Evolutionary conservation across 129 eudicot species (phyloP), one percentile per base, ranked within the genome.

Genomic region (Saussurea involucrata): DNA sequence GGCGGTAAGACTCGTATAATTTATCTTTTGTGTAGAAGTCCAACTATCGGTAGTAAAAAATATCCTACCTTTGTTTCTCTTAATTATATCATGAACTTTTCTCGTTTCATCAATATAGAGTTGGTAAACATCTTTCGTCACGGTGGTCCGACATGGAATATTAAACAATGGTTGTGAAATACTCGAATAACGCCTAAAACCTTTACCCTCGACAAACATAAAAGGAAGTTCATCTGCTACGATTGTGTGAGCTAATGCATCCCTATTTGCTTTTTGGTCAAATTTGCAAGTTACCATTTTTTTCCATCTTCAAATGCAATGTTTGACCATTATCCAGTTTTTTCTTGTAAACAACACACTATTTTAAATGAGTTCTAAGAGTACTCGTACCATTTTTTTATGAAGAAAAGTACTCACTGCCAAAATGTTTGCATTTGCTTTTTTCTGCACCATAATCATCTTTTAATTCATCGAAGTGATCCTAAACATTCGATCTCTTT

Each of bases 1-100:
- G 13, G 63, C 33, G 1, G 80, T 81, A 9, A 68, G 42, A 33
- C 66, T n/a, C 37, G 68, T 77, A 22, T 68, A 77, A 20, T 33
- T 81, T 15, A 66, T 74, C 10, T 27, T 74, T 53, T 81, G 80
- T 4, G n/a, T 66, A 13, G 70, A 81, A 11, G 80, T 74, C 84
- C 84, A 81, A 7, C 69, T 66, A 18, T 81, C 75, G 1, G 29
- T 66, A 6, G 74, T 80, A 0, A 81, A 13, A 66, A 13, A 74
- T 13, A 73, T 34, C 21, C 69, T 44, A 60, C 65, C 28, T 18
- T 5, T 60, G 65, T 60, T 60, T 6, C 4, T 20, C 37, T 18
- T 60, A 20, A 60, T 12, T 18, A 57, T 18, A 18, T 20, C 65
- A 18, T 21, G 27, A 60, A 21, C 27, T 21, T 21, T 18, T 60